These are phyloP conservation scores for Lepraria neglecta DNA, from an alignment of 495 filamentous ascomycete genomes.

Conservation along the genomic window DNA sequence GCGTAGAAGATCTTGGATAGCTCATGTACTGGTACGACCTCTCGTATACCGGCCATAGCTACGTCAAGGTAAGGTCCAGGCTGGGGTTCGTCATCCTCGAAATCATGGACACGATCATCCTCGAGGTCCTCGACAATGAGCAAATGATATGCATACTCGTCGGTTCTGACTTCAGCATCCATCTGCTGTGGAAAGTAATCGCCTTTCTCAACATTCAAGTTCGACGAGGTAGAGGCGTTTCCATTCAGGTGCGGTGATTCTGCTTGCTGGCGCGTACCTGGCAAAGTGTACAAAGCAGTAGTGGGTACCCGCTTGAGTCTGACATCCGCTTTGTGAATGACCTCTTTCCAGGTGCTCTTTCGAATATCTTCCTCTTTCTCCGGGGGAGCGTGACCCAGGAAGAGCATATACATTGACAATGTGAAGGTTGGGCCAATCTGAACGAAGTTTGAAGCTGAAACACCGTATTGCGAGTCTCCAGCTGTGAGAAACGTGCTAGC, in stretches of 20 bases:
- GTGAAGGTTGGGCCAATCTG: slow-evolving; percentile 88
- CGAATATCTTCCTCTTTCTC: slow-evolving; percentile 58
- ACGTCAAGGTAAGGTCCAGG: slow-evolving; percentile 67
- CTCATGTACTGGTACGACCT: slow-evolving; percentile 81
- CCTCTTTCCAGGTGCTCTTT: slow-evolving; percentile 92
- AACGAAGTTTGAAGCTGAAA: slow-evolving; percentile 54
- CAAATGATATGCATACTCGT: slow-evolving; percentile 84
- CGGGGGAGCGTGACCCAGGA: slow-evolving; percentile 66
- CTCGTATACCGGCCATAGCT: slow-evolving; percentile 66
- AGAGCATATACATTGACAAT: slow-evolving; percentile 94
- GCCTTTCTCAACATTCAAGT: neutral
- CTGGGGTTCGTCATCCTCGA: slow-evolving; percentile 57
- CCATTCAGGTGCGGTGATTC: slow-evolving; percentile 13
- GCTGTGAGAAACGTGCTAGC: slow-evolving; percentile 87
- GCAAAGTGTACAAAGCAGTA: slow-evolving; percentile 32
- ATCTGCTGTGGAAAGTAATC: slow-evolving; percentile 31
- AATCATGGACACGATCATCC: slow-evolving; percentile 79
- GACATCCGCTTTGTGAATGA: slow-evolving; percentile 87
- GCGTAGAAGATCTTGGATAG: slow-evolving; percentile 97
- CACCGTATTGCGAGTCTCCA: slow-evolving; percentile 77
- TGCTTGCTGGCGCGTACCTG: neutral
- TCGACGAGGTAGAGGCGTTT: neutral
- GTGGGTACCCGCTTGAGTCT: slow-evolving; percentile 62
- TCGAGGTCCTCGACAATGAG: slow-evolving; percentile 89
- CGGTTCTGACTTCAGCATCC: slow-evolving; percentile 45